A percentile compares a stretch with the other conserved stretches of the same genome.
phyloP scores from a whole-genome alignment of 73 alveolate genomes.

The Paramecium caudatum region DNA sequence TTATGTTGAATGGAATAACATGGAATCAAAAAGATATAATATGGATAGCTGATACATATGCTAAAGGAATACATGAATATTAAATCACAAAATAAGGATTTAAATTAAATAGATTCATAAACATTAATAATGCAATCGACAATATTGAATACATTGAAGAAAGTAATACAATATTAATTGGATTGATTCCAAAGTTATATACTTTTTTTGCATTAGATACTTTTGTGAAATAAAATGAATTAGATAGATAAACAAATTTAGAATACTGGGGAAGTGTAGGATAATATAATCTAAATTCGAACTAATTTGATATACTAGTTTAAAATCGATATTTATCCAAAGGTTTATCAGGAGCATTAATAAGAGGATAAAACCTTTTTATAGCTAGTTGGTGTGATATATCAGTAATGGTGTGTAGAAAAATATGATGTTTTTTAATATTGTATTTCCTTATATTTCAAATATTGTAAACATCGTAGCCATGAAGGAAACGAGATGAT shows the following conservation, averaged over 20 bases:
- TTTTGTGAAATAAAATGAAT: background rate
- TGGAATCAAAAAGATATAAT: conserved; percentile 39
- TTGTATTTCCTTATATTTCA: background rate
- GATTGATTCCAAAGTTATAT: background rate
- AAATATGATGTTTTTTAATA: background rate
- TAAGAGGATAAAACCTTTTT: conserved; percentile 6
- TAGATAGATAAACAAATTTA: background rate
- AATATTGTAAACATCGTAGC: conserved; percentile 67
- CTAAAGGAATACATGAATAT: conserved; percentile 15
- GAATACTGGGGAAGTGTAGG: conserved; percentile 31
- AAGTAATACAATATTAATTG: background rate
- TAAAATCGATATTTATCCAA: background rate
- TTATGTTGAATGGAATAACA: conserved; percentile 44
- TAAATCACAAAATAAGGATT: background rate
- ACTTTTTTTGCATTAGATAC: background rate
- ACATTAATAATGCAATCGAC: conserved; percentile 3
- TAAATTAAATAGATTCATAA: background rate
- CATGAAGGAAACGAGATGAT: conserved; percentile 21
- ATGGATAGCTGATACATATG: conserved; percentile 43
- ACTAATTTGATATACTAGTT: background rate
- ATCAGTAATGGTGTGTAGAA: background rate
- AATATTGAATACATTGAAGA: conserved; percentile 34
- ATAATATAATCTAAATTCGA: background rate
- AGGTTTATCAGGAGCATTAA: conserved; percentile 16
- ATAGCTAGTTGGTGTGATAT: conserved; percentile 58